Conservation (phyloP, 805 yeast species). For the Saccharomycopsis schoenii region DNA sequence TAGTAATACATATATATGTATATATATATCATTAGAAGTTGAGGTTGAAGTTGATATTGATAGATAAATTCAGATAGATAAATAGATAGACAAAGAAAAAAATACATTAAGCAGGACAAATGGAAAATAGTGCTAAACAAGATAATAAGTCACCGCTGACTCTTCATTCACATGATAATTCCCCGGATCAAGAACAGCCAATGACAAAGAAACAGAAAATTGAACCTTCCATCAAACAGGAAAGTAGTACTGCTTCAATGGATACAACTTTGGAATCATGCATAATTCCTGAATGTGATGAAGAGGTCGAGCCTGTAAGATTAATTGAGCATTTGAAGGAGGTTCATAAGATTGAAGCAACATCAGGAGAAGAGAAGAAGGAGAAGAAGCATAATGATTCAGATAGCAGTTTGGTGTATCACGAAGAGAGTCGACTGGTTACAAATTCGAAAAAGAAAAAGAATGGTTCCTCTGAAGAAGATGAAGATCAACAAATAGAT, state of each 20-base stretch:
- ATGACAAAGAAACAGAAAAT: background rate
- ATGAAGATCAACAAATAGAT: background rate
- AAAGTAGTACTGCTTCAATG: background rate
- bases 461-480: background rate
- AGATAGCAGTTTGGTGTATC: background rate
- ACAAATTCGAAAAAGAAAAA: background rate
- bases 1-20: too few relatives aligned
- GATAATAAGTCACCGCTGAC: background rate
- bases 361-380: background rate
- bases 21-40: too few relatives aligned
- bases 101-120: background rate
- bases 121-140: background rate
- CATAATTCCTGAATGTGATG: background rate
- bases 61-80: background rate
- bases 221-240: background rate
- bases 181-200: background rate
- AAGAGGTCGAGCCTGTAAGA: background rate
- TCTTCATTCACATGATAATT: background rate
- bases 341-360: background rate
- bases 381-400: background rate
- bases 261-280: background rate
- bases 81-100: background rate
- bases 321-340: background rate
- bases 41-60: slow-evolving; percentile 4
- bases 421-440: background rate